Evolutionary conservation across 2,329 filamentous ascomycete genomes (phyloP).

Genomic region (Microdochium paspali): DNA sequence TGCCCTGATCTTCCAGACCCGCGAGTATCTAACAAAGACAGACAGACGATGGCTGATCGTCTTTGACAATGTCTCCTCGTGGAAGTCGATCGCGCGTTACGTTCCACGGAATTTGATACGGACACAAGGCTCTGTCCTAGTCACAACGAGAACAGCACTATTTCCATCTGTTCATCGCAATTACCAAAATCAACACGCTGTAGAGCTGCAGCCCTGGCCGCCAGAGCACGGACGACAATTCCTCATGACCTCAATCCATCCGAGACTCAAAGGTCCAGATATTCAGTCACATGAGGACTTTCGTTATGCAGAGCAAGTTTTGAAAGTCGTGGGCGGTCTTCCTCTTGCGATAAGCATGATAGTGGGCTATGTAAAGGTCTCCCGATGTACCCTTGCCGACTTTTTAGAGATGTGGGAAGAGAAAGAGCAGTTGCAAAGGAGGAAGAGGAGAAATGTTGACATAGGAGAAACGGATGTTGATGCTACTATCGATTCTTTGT

Average conservation of each 20-base stretch:
- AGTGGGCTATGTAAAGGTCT: slow-evolving; percentile 10
- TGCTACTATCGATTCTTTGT: slow-evolving; percentile 6
- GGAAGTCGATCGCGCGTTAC: neutral
- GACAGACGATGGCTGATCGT: neutral
- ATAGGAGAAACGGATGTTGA: neutral
- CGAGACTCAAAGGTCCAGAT: neutral
- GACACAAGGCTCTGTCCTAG: neutral
- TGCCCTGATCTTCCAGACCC: neutral
- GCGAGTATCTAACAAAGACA: neutral
- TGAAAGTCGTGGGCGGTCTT: slow-evolving; percentile 6
- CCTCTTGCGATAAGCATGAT: slow-evolving; percentile 12
- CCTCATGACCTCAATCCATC: neutral
- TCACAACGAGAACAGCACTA: neutral
- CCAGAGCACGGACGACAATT: slow-evolving; percentile 2
- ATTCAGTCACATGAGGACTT: slow-evolving; percentile 8
- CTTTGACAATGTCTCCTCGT: neutral
- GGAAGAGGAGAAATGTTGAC: slow-evolving; percentile 1
- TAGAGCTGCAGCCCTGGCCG: slow-evolving; percentile 5
- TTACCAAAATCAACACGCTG: slow-evolving; percentile 2
- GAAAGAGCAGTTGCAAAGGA: slow-evolving; percentile 1
- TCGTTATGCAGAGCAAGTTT: slow-evolving; percentile 5
- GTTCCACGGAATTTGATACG: neutral
- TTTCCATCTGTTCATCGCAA: neutral
- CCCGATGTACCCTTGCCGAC: slow-evolving; percentile 7
- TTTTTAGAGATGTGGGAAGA: slow-evolving; percentile 15